Conservation (phyloP, 2,329 filamentous ascomycete species). For the Pseudocercospora musae region DNA sequence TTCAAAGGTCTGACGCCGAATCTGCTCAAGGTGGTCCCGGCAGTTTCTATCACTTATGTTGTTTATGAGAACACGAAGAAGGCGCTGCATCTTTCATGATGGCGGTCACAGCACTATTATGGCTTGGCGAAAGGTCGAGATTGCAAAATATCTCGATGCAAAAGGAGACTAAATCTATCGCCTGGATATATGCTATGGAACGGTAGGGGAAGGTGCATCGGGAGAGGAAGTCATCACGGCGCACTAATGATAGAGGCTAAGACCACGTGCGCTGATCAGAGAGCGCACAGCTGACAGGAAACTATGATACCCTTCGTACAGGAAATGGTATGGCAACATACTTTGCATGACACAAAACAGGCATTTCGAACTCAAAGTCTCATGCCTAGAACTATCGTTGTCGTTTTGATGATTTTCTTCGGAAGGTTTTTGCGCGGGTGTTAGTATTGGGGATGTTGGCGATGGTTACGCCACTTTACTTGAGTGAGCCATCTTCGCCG, state of each 20-base stretch:
- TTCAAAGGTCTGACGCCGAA: slow-evolving; percentile 97
- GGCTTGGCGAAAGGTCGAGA: background rate
- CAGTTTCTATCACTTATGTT: slow-evolving; percentile 88
- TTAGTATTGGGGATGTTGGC: slow-evolving; percentile 28
- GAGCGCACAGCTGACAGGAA: background rate
- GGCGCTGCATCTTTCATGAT: slow-evolving; percentile 47
- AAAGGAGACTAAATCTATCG: background rate
- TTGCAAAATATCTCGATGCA: background rate
- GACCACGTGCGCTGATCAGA: background rate
- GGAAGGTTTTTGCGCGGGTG: slow-evolving; percentile 25
- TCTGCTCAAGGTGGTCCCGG: slow-evolving; percentile 90
- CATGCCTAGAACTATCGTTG: background rate
- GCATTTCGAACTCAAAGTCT: background rate
- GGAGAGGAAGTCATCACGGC: background rate
- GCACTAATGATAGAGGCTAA: background rate
- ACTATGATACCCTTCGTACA: slow-evolving; percentile 4
- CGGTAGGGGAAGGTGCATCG: background rate
- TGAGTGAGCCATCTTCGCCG: slow-evolving; percentile 33
- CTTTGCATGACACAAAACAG: background rate
- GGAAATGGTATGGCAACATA: background rate
- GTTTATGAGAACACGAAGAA: slow-evolving; percentile 89
- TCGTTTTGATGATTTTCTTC: background rate
- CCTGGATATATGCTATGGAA: background rate
- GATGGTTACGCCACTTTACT: slow-evolving; percentile 40
- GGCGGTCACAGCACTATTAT: slow-evolving; percentile 4